These are phyloP conservation scores for Eimeria zaria DNA, from an alignment of 169 alveolate species.

Conservation along the genomic window DNA sequence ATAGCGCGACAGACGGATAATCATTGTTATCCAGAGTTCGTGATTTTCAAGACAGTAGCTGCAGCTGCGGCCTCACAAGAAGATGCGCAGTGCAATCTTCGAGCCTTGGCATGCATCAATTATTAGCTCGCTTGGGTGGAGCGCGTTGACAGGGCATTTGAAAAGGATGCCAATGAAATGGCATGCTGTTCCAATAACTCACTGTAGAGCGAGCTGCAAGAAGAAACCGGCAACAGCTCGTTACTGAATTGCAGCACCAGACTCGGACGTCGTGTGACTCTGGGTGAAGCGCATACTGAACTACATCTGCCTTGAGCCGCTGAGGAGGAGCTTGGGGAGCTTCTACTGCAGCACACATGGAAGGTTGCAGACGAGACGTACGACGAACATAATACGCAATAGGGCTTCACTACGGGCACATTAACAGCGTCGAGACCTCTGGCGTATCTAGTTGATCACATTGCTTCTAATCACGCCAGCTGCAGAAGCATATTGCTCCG, in stretches of 20 bases:
- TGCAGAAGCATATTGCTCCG: background rate
- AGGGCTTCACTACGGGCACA: background rate
- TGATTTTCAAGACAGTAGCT: background rate
- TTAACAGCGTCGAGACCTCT: background rate
- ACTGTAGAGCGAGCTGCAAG: constrained; percentile 73
- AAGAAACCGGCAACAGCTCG: constrained; percentile 53
- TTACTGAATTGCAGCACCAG: constrained; percentile 75
- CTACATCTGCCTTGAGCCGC: constrained; percentile 48
- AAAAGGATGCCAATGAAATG: background rate
- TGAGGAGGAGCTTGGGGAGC: constrained; percentile 19
- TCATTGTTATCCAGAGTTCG: background rate
- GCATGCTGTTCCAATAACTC: background rate
- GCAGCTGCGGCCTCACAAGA: background rate
- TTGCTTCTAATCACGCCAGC: background rate
- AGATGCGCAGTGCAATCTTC: background rate
- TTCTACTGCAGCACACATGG: background rate
- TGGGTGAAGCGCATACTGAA: constrained; percentile 63
- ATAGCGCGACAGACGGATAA: background rate
- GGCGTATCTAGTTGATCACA: background rate
- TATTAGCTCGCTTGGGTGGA: background rate
- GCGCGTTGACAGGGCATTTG: background rate
- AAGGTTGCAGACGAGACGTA: background rate
- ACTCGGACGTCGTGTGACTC: constrained; percentile 69
- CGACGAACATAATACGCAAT: background rate
- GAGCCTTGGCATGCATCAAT: background rate